Evolutionary conservation across 768 basidiomycete genomes (phyloP).

Genomic region (Boletus bicolor): DNA sequence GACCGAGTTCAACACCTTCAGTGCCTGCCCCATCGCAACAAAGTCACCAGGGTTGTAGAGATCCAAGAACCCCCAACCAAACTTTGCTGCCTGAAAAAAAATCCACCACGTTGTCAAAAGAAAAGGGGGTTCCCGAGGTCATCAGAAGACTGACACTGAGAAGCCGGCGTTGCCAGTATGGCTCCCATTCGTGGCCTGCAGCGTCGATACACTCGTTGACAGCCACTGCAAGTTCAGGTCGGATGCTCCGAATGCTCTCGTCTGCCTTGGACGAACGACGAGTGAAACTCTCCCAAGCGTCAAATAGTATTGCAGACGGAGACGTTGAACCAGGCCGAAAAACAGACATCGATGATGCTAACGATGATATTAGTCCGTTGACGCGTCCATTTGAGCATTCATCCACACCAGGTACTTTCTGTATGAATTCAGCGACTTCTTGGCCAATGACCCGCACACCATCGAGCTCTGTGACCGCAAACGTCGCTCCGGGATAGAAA

Average conservation of each 20-base stretch:
- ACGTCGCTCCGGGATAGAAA: conserved; percentile 69
- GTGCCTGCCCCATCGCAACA: conserved; percentile 84
- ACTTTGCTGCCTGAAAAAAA: conserved; percentile 80
- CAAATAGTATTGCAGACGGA: conserved; percentile 86
- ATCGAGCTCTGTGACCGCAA: conserved; percentile 84
- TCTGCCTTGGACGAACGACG: conserved; percentile 87
- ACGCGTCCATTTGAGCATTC: background rate
- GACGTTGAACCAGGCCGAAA: conserved; percentile 92
- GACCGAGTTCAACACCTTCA: conserved; percentile 93
- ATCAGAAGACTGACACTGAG: conserved; percentile 55
- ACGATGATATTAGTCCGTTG: background rate
- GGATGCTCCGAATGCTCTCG: conserved; percentile 85
- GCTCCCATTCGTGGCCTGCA: conserved; percentile 89
- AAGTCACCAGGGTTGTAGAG: conserved; percentile 91
- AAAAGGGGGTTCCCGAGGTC: background rate
- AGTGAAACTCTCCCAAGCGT: conserved; percentile 88
- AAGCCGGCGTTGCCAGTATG: conserved; percentile 82
- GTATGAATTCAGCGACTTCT: conserved; percentile 81
- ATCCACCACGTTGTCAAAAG: background rate
- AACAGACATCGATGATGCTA: conserved; percentile 76
- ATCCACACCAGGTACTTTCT: conserved; percentile 84
- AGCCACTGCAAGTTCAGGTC: conserved; percentile 79
- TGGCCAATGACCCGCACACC: conserved; percentile 82
- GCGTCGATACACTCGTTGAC: conserved; percentile 94
- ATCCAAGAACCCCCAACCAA: conserved; percentile 91